Evolutionary conservation across 768 basidiomycete genomes (phyloP).

Genomic region (Gymnopilus junonius): DNA sequence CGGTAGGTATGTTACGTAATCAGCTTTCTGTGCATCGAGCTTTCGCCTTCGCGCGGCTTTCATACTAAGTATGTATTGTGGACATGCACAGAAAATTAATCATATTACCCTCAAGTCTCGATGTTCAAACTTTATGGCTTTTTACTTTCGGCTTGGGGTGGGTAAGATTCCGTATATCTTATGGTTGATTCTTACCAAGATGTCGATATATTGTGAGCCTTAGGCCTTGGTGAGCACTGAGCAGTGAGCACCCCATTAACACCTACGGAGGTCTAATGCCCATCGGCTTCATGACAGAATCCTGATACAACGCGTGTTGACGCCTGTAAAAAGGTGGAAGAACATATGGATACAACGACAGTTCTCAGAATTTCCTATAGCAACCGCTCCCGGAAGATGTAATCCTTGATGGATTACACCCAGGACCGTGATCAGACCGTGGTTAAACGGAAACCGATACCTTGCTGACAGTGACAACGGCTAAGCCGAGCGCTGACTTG

Average conservation of each 20-base stretch:
- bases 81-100: too few relatives aligned
- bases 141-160: too few relatives aligned
- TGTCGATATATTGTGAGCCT: too few relatives aligned
- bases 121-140: too few relatives aligned
- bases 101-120: too few relatives aligned
- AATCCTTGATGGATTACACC: conserved; percentile 2
- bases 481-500: conserved; percentile 9
- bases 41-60: too few relatives aligned
- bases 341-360: conserved; percentile 22
- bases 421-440: conserved; percentile 9
- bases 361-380: conserved; percentile 16
- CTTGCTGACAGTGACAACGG: conserved; percentile 21
- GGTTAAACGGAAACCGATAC: conserved; percentile 11
- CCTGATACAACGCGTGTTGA: conserved; percentile 6
- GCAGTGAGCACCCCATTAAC: neutral
- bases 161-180: too few relatives aligned
- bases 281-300: conserved; percentile 6
- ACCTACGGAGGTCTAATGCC: conserved; percentile 1
- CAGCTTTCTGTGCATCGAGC: neutral
- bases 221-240: too few relatives aligned
- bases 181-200: too few relatives aligned
- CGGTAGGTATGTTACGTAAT: neutral
- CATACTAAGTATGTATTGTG: too few relatives aligned
- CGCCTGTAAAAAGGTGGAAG: conserved; percentile 6
- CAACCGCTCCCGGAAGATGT: conserved; percentile 20